Base-by-base conservation (phyloP, 495 filamentous ascomycete species). In the Aspergillus mulundensis region DNA sequence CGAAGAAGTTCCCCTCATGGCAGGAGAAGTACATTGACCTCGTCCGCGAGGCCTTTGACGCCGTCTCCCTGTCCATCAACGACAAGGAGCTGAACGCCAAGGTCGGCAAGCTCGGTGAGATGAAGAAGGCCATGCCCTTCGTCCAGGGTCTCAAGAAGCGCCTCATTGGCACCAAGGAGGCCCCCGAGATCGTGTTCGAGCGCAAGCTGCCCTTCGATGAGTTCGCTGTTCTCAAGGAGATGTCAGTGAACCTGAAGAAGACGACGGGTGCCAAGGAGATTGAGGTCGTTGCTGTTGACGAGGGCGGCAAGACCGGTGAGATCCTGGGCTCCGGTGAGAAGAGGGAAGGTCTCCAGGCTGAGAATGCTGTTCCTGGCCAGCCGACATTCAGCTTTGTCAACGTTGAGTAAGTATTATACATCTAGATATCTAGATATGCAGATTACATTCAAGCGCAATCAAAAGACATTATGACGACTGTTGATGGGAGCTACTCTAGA, bases 71-170 rank as follows among this genome's bases (percentile, higher is more conserved):
- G 56, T 67, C 66, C 20, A 67, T 87, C 61, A 84, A 95, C 58
- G 90, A 95, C 64, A 95, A 94, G 76, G 82, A 81, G 51, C 74
- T 97, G 18, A 89, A 82, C 62, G 81, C 81, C 48, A 81, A 85
- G 63, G 81, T 93, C 19, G 81, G 79, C 62, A 91, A 91, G 74
- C 81, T 94, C 64, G 80, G 82, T 24, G 93, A 97, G 72, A 89
- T 88, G 81, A 98, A 98, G 83, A 90, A 93, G 72, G 93, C 90
- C 23, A 97, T 97, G 94, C 95, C 95, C 5, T 98, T 97, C 64
- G 84, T 97, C 5, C 91, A 97, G 70, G 72, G 65, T 1, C 72
- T 98, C 47, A 97, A 96, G 86, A 86, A 82, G 63, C 81, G 89
- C 18, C 79, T 98, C 21, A 69, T 87, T 42, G 68, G 66, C 19